Conservation (phyloP, 345 rosid genomes). For the Diplotaxis tenuifolia region DNA sequence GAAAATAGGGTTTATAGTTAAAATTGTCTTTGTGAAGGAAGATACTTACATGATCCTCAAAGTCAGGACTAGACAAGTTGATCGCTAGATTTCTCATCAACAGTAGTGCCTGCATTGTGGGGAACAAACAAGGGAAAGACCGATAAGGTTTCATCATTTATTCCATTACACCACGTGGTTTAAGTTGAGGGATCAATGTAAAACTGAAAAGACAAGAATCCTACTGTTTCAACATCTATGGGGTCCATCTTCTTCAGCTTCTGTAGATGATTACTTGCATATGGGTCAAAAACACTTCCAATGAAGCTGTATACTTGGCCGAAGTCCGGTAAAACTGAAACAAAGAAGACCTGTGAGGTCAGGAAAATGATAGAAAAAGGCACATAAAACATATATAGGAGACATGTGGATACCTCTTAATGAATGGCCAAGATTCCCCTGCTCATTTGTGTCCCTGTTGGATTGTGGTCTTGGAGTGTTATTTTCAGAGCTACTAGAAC, state of each 20-base stretch:
- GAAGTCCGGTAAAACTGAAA: conserved; percentile 84
- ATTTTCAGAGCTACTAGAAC: conserved; percentile 67
- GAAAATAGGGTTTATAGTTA: not conserved
- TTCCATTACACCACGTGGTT: not conserved
- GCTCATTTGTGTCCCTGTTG: conserved; percentile 46
- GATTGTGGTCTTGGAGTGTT: conserved; percentile 48
- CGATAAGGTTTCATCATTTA: conserved; percentile 2
- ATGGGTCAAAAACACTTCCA: conserved; percentile 85
- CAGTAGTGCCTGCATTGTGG: conserved; percentile 72
- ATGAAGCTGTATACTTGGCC: conserved; percentile 80
- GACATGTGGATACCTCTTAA: conserved; percentile 50
- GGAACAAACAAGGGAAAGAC: conserved; percentile 24
- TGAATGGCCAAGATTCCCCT: conserved; percentile 49
- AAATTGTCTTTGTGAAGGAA: conserved; percentile 6
- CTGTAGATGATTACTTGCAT: conserved; percentile 63
- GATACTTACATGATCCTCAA: conserved; percentile 85
- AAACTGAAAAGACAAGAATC: conserved; percentile 24
- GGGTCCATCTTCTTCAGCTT: conserved; percentile 87
- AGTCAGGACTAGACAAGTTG: conserved; percentile 81
- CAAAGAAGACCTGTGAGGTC: too few relatives aligned
- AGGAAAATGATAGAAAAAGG: not conserved
- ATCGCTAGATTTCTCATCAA: conserved; percentile 92
- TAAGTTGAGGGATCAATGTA: conserved; percentile 9
- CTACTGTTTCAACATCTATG: conserved; percentile 88
- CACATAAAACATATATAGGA: not conserved